Conservation (phyloP, 202 grass and related monocot genomes). For the Musa balbisiana region DNA sequence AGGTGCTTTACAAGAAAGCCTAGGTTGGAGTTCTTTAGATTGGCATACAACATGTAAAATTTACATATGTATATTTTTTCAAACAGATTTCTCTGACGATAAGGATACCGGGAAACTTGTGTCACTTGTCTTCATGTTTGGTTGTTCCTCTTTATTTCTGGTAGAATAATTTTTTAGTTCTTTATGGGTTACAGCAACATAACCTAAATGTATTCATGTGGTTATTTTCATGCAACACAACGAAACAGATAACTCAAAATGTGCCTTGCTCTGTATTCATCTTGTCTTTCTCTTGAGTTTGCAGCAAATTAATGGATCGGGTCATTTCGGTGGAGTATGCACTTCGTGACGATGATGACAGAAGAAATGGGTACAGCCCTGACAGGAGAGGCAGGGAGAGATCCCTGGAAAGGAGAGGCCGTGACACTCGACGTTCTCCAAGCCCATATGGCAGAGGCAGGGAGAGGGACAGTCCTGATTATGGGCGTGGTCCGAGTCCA, state of each 20-base stretch:
- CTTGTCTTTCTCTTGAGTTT: slow-evolving; percentile 11
- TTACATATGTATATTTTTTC: no score
- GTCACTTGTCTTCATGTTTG: no score
- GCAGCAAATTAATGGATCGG: slow-evolving; percentile 83
- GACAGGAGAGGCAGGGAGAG: slow-evolving; percentile 76
- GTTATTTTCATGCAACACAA: neutral
- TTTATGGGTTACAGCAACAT: neutral
- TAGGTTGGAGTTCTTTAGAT: no score
- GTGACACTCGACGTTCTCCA: slow-evolving; percentile 42
- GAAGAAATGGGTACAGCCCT: slow-evolving; percentile 73
- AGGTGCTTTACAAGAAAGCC: no score
- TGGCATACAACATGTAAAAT: no score
- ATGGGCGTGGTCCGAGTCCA: slow-evolving; percentile 47
- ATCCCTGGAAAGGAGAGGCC: slow-evolving; percentile 53
- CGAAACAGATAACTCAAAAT: no score
- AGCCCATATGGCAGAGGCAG: slow-evolving; percentile 77
- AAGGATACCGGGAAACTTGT: no score
- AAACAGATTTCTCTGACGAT: no score
- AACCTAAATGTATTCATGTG: neutral
- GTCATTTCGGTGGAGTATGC: slow-evolving; percentile 97
- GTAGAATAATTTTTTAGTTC: neutral
- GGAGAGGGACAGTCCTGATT: slow-evolving; percentile 86
- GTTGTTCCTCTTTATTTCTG: no score
- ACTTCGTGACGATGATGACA: slow-evolving; percentile 92
- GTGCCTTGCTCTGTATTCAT: slow-evolving; percentile 1